Base-by-base conservation (phyloP, 805 yeast species). In the Kluyveromyces siamensis region DNA sequence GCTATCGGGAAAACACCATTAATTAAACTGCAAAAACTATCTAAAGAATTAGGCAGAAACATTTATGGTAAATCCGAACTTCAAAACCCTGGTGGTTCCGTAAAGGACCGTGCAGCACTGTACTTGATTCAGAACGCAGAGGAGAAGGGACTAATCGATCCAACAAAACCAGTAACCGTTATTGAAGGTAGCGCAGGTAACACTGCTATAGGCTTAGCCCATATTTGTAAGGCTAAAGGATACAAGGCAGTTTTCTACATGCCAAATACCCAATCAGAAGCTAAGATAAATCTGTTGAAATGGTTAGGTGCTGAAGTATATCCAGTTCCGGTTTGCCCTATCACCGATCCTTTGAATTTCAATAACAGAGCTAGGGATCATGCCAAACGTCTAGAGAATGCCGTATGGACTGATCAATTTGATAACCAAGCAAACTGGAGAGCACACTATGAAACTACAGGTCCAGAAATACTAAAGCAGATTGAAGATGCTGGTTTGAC, bases 101-200 rank as follows among this genome's bases (percentile, higher is more conserved):
- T 88, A 48, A 88, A 88, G 62, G 96, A 88, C 65, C 75, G 96
- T 50, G 96, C 96, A 14, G 96, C 96, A 0, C 71, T 84, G 37
- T 87, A 71, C 60, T 73, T 88, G 54, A 72, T 88, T 46, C 74
- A 83, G 55, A 89, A 87, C 55, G 96, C 96, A 27, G 96, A 88
- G 62, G 62, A 65, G 36, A 72, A 72, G 51, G 88, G 88, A 2
- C 67, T 75, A 48, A 71, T 88, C 49, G 63, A 69, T 50, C 79
- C 88, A 4, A 93, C 95, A 8, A 48, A 50, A 27, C 54, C 56
- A 5, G 96, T 93, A 35, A 88, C 96, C 2, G 79, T 88, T 30
- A 90, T 88, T 16, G 96, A 88, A 67, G 96, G 96, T 8, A 87
- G 96, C 11, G 96, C 96, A 2, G 96, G 96, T 33, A 88, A 88